These are phyloP conservation scores for Macrophomina phaseolina DNA, from an alignment of 2,329 filamentous ascomycete genomes.

Conservation along the genomic window DNA sequence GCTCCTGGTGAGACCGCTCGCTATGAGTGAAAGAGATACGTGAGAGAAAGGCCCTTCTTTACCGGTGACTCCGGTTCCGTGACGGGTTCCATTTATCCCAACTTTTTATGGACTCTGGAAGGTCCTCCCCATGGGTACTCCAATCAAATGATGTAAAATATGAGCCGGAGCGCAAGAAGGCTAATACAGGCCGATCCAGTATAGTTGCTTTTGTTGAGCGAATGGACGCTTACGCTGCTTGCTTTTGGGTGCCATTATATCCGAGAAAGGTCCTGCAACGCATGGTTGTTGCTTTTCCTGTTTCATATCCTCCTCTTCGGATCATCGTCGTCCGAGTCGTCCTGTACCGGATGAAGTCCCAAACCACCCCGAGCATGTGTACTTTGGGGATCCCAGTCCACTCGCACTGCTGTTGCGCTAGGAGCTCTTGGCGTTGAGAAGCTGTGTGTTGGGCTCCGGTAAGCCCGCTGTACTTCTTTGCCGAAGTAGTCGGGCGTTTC, in stretches of 20 bases:
- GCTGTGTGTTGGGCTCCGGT: slow-evolving; percentile 46
- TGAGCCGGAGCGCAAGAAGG: background rate
- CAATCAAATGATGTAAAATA: background rate
- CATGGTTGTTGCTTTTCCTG: background rate
- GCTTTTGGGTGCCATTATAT: background rate
- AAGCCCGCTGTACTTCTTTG: slow-evolving; percentile 45
- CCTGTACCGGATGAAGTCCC: slow-evolving; percentile 24
- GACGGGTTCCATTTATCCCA: background rate
- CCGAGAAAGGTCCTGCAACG: background rate
- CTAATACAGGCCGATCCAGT: slow-evolving; percentile 1
- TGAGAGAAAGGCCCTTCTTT: background rate
- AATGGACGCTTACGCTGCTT: slow-evolving; percentile 1
- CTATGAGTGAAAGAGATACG: slow-evolving; percentile 14
- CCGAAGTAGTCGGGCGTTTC: slow-evolving; percentile 41
- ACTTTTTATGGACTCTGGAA: slow-evolving; percentile 7
- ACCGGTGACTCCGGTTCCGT: background rate
- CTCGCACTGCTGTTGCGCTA: slow-evolving; percentile 31
- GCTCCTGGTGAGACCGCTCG: slow-evolving; percentile 5
- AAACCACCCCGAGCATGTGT: slow-evolving; percentile 46
- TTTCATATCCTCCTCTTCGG: slow-evolving; percentile 16
- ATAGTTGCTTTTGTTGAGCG: slow-evolving; percentile 8
- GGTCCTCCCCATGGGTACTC: slow-evolving; percentile 1
- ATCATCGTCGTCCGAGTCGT: slow-evolving; percentile 19
- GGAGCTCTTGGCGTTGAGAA: slow-evolving; percentile 50
- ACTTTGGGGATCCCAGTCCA: slow-evolving; percentile 44